Evolutionary conservation across 2,329 filamentous ascomycete species (phyloP).

Genomic region (Coniochaeta sp.): DNA sequence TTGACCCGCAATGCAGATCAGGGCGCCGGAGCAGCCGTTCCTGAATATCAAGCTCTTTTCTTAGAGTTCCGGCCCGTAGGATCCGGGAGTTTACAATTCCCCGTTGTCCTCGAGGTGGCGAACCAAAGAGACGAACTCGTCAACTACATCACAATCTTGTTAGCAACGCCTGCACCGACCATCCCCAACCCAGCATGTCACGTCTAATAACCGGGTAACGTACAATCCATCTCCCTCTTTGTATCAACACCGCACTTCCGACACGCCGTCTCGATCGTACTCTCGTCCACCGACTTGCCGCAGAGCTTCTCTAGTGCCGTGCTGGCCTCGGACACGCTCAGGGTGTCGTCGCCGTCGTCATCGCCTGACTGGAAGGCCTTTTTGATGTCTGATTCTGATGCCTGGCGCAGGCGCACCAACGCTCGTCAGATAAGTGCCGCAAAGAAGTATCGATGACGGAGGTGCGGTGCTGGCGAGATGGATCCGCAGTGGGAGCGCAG

Average conservation of each 20-base stretch:
- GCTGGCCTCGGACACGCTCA: constrained; percentile 9
- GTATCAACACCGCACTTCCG: constrained; percentile 6
- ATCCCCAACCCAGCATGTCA: too few relatives aligned
- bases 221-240: constrained; percentile 10
- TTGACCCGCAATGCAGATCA: too few relatives aligned
- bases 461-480: too few relatives aligned
- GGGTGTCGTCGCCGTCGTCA: constrained; percentile 10
- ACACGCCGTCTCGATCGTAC: constrained; percentile 6
- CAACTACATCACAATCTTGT: too few relatives aligned
- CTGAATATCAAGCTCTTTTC: not conserved
- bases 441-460: too few relatives aligned
- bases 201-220: too few relatives aligned
- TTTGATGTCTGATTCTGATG: constrained; percentile 8
- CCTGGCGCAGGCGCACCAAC: too few relatives aligned
- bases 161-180: too few relatives aligned
- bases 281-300: constrained; percentile 6
- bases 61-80: too few relatives aligned
- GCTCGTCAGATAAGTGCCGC: too few relatives aligned
- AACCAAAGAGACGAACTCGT: not conserved
- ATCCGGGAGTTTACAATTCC: too few relatives aligned
- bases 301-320: constrained; percentile 8
- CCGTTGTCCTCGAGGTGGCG: not conserved
- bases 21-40: not conserved
- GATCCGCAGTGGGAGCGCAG: too few relatives aligned
- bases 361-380: constrained; percentile 9